Percentiles rank a stretch among this genome's conserved stretches.
phyloP scores from a whole-genome alignment of 2,329 filamentous ascomycete species.

The Lecanoromycetidae sp. region DNA sequence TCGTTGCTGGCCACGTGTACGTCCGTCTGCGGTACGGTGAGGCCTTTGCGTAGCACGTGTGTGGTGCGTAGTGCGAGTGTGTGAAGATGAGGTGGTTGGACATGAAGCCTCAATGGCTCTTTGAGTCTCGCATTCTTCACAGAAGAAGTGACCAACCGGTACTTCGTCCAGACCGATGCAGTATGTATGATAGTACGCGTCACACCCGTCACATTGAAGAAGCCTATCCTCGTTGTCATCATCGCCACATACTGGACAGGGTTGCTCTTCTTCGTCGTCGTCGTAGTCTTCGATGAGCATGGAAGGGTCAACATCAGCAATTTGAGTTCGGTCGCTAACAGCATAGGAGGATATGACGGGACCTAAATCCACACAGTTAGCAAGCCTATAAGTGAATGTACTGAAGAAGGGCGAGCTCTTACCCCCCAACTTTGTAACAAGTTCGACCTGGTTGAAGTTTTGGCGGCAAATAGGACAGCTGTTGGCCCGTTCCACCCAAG shows the following conservation, averaged over 20 bases:
- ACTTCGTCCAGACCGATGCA: constrained; percentile 73
- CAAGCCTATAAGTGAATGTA: neutral
- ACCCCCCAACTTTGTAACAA: constrained; percentile 72
- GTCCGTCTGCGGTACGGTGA: constrained; percentile 38
- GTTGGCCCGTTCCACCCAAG: constrained; percentile 94
- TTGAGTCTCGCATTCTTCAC: constrained; percentile 59
- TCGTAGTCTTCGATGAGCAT: constrained; percentile 60
- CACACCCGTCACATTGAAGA: constrained; percentile 83
- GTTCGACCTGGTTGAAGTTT: constrained; percentile 77
- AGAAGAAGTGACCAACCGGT: constrained; percentile 76
- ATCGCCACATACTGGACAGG: constrained; percentile 74
- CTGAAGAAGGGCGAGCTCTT: constrained; percentile 23
- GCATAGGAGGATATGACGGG: constrained; percentile 46
- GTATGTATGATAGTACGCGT: constrained; percentile 80
- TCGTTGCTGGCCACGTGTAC: constrained; percentile 36
- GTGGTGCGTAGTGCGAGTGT: too few relatives aligned
- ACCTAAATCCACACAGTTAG: constrained; percentile 29
- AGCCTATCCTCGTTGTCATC: constrained; percentile 72
- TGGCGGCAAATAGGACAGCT: constrained; percentile 95
- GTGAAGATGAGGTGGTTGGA: constrained; percentile 18
- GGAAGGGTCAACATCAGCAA: constrained; percentile 75
- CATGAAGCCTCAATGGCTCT: constrained; percentile 31
- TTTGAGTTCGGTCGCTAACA: constrained; percentile 49
- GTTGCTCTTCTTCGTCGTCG: constrained; percentile 54
- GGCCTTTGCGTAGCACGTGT: constrained; percentile 22